Conservation (phyloP, 2,329 filamentous ascomycete genomes). For the Cordyceps militaris region DNA sequence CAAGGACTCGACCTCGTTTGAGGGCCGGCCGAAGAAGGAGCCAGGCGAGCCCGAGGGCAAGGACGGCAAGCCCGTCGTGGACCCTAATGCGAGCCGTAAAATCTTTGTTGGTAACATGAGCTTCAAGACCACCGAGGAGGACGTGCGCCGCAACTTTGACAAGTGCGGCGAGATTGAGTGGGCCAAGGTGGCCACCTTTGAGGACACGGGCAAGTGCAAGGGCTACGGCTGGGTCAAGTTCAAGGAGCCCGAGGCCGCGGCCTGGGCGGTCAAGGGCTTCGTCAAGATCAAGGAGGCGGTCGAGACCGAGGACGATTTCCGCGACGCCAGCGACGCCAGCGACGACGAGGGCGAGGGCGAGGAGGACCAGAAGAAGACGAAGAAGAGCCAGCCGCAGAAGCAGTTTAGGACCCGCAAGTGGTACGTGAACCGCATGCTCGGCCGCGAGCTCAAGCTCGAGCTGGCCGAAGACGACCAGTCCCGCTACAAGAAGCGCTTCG, state of each 20-base stretch:
- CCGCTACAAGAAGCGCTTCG: conserved; percentile 90
- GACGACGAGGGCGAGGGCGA: conserved; percentile 27
- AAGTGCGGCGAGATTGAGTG: conserved; percentile 78
- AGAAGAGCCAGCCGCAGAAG: conserved; percentile 35
- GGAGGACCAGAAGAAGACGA: conserved; percentile 29
- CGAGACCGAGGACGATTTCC: conserved; percentile 56
- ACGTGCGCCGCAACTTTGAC: conserved; percentile 71
- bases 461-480: conserved; percentile 86
- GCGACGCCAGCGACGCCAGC: conserved; percentile 28
- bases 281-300: conserved; percentile 61
- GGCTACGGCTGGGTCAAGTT: conserved; percentile 96
- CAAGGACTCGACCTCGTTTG: conserved; percentile 85
- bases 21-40: conserved; percentile 73
- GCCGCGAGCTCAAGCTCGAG: conserved; percentile 77
- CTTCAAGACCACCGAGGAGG: conserved; percentile 75
- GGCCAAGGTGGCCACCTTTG: conserved; percentile 87
- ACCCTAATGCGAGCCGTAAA: conserved; percentile 63
- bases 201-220: conserved; percentile 96
- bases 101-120: conserved; percentile 83
- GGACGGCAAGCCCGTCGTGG: conserved; percentile 22
- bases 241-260: conserved; percentile 66
- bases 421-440: conserved; percentile 80
- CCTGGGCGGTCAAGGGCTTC: conserved; percentile 67
- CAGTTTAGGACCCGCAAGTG: conserved; percentile 60
- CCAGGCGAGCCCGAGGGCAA: conserved; percentile 25